Base-by-base conservation (phyloP, 148 eudicot species). In the Camellia lanceoleosa region DNA sequence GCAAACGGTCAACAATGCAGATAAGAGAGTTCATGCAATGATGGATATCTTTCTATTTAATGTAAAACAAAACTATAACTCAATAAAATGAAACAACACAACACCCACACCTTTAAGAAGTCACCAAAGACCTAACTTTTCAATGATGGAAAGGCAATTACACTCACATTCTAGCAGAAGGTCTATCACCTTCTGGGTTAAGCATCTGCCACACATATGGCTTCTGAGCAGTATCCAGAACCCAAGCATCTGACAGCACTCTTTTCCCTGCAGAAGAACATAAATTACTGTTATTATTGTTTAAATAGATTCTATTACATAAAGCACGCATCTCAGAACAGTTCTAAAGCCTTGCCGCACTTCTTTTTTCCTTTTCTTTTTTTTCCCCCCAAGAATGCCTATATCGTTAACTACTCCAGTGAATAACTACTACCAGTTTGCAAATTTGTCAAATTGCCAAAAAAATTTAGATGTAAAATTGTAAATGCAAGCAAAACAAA, bases 141-240 rank as follows among this genome's bases (percentile, higher is more conserved):
- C 43, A 76, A 7, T 51, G 42, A 0, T 49, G 13, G 18, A 63
- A 62, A 83, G 15, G 59, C 60, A 82, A 56, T 60, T 77, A 74
- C 54, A 93, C 99, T 93, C 91, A 96, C 99, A 96, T 93, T 91
- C 99, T 89, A 81, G 98, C 99, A 79, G 95, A 92, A 79, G 99
- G 99, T 88, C 87, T 93, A 85, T 93, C 98, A 82, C 99, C 99
- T 81, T 92, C 98, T 49, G 99, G 97, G 82, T 87, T 91, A 77
- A 96, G 93, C 90, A 83, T 88, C 85, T 89, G 89, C 99, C 99
- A 93, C 62, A 82, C 92, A 84, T 96, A 96, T 65, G 99, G 98
- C 84, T 96, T 96, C 77, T 92, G 94, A 87, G 99, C 97, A 82
- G 99, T 96, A 82, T 96, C 98, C 87, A 96, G 89, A 78, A 87